phyloP scores from a whole-genome alignment of 257 asterid genomes.

The Solanum bukasovii region DNA sequence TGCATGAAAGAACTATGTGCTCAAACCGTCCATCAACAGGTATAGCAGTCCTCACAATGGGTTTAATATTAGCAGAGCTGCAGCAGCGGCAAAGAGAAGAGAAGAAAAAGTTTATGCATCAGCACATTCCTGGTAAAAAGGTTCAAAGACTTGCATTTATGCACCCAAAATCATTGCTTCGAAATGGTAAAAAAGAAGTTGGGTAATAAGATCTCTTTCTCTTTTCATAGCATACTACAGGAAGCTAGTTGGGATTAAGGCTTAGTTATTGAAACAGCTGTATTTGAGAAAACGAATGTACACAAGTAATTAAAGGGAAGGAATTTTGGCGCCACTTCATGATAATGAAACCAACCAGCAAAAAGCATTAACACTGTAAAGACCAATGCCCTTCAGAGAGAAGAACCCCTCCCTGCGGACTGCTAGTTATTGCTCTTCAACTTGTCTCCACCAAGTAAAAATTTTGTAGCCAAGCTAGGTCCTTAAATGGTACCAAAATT shows the following conservation, averaged over 20 bases:
- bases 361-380: background rate
- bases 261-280: background rate
- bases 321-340: background rate
- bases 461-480: background rate
- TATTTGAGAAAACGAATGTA: background rate
- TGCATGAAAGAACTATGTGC: constrained; percentile 90
- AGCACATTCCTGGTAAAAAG: background rate
- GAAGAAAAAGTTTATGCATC: background rate
- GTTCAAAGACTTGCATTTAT: background rate
- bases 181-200: background rate
- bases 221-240: background rate
- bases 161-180: background rate
- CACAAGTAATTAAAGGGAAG: background rate
- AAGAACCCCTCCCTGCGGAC: background rate
- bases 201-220: background rate
- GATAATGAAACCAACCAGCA: background rate
- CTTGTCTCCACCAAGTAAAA: background rate
- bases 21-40: constrained; percentile 98
- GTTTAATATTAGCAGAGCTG: constrained; percentile 63
- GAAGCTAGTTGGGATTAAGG: background rate
- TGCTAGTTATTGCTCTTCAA: background rate
- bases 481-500: background rate
- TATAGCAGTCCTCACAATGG: constrained; percentile 81
- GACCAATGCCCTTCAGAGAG: background rate
- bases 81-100: constrained; percentile 4